Evolutionary conservation across 345 rosid genomes (phyloP), one percentile per base, ranked within the genome.

Genomic region (Camelina hispida): DNA sequence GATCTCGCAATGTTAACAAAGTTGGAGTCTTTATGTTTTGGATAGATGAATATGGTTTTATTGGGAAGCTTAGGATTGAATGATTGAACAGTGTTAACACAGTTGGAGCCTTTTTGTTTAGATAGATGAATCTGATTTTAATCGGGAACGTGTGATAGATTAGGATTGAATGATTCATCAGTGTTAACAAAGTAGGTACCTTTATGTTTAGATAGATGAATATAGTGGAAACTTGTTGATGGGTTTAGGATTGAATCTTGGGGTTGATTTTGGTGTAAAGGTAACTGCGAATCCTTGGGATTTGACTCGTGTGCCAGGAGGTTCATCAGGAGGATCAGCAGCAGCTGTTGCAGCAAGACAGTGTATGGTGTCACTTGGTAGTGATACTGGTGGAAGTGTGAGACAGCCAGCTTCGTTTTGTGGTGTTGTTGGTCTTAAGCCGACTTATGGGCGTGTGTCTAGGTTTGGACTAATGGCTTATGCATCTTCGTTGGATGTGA

Each of bases 351-450:
- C 97, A 46, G 93, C 97, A 22, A 81, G 94, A 81, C 97, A 93
- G 70, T 91, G 98, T 62, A 83, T 86, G 46, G 97, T 91, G 30
- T 84, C 98, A 5, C 89, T 93, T 67, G 97, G 97, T 38, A 93
- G 98, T 83, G 98, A 93, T 85, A 91, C 98, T n/a, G 98, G 97
- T 66, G 98, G 97, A 67, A 93, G 98, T 76, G 97, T 93, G 62
- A 87, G 98, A 62, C 98, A 93, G 82, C 98, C 97, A 12, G 97
- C 97, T 38, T 93, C 98, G 0, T 89, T 94, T 47, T 91, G 97
- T 71, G 98, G 97, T 38, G 96, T 94, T 71, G 98, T 91, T 69
- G 98, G 98, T 18, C 61, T 94, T 71, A 91, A 94, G 82, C 98
- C 97, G 6, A 91, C 93, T 8, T 94, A 94, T 73, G 98, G 98